Conservation (phyloP, 164 flowering plant species). For the Vitis vinifera region DNA sequence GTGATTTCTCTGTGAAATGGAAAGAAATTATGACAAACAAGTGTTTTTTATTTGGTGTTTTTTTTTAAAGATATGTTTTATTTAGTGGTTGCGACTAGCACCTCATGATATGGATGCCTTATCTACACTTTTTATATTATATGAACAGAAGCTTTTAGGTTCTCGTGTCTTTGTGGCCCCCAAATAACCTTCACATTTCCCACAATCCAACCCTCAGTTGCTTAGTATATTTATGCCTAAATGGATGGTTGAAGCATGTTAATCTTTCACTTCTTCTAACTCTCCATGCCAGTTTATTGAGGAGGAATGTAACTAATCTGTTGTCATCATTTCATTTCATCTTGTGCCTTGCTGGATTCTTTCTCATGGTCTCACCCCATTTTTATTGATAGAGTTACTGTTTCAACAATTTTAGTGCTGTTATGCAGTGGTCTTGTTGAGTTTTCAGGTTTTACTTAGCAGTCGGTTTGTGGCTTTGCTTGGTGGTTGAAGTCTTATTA, state of each 20-base stretch:
- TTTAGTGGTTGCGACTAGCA: not conserved
- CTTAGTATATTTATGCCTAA: not conserved
- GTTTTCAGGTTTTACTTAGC: not conserved
- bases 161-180: not conserved
- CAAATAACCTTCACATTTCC: not conserved
- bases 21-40: not conserved
- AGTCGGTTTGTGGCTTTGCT: no score
- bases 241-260: not conserved
- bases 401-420: not conserved
- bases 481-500: no score
- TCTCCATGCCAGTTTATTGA: not conserved
- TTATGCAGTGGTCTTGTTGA: not conserved
- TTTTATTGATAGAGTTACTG: no score
- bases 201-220: not conserved
- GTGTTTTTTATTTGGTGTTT: not conserved
- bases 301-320: not conserved
- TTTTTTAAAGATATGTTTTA: not conserved
- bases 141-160: not conserved
- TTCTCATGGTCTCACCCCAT: no score
- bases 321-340: not conserved
- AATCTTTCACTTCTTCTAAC: not conserved
- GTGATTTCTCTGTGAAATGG: not conserved
- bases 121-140: not conserved
- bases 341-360: no score
- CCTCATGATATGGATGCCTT: not conserved